Base-by-base conservation (phyloP, 495 filamentous ascomycete species). In the Lepraria neglecta region DNA sequence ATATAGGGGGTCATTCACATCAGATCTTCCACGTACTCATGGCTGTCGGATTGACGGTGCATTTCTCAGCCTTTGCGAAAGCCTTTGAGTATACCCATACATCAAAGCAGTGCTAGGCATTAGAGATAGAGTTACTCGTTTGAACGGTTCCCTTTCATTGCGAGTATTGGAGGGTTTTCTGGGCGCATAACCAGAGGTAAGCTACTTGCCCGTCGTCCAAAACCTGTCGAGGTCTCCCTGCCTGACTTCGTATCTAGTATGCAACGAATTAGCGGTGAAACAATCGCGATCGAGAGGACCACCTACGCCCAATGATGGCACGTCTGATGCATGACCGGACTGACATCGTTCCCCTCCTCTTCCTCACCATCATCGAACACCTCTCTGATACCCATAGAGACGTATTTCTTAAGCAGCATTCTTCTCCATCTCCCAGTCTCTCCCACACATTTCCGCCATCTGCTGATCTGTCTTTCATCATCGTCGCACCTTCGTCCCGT, bases 1-100 rank as follows among this genome's bases (percentile, higher is more conserved):
- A 92, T 69, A 83, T 91, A 38, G 87, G 82, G 78, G 89, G 88
- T 12, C 83, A 80, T 66, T 90, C 87, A 10, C 89, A 92, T 68
- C 89, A 92, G 73, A 78, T 91, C 33, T 92, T 92, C 68, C 89
- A 92, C 71, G 74, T 87, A 21, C 77, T 87, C 53, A 86, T 92
- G 65, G 61, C 61, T 14, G 46, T 61, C 10, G 62, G 61, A 17
- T 12, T 64, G 17, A 61, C 53, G 2, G 33, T 59, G 3, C 58
- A 67, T 58, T 67, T 67, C 30, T 55, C 50, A 6, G 60, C 59
- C 10, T 60, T 63, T 30, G n/a, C 48, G 7, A 62, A 67, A 47
- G 62, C 62, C 11, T 64, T 67, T 27, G 43, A 62, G 17, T 48
- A 64, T 15, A 30, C 14, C 7, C 58, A 64, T 30, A 61, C 31